Evolutionary conservation across 2,329 filamentous ascomycete genomes (phyloP), one percentile per base, ranked within the genome.

Genomic region (Claviceps sorghi): DNA sequence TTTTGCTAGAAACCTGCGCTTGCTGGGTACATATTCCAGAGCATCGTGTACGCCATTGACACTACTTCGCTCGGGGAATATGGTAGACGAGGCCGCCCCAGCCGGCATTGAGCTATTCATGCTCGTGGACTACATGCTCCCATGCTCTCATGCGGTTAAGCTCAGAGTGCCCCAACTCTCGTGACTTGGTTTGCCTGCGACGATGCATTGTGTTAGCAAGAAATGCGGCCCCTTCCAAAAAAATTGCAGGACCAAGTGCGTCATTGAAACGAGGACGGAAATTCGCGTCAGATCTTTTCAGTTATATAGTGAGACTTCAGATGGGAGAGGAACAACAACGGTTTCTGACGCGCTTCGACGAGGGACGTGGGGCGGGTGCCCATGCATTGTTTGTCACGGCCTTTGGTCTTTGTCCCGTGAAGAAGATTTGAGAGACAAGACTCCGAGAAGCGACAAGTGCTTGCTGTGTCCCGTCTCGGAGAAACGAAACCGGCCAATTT

Each of bases 211-310:
- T 49, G 45, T 54, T 30, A 54, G 45, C 30, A 15, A 48, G 32
- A 26, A 32, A 32, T 38, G 9, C 21, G 15, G n/a, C n/a, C n/a
- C n/a, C n/a, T n/a, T n/a, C 4, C 29, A 17, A 21, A 19, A 11
- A n/a, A 17, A n/a, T 34, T 11, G 7, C 40, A 47, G 22, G 21
- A 46, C 22, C 17, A 19, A 13, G 19, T 32, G 30, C 19, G 40
- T 34, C 42, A 44, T 38, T 2, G 15, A 8, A 44, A 9, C 32
- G 55, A 44, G 45, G 46, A 44, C 9, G 52, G 17, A 9, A 44
- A 53, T 57, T 55, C 56, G 59, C 58, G 74, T 86, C 83, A 86
- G 83, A 77, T 86, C 82, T 86, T 86, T 85, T 84, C 80, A 85
- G 80, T 84, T 78, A 75, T 64, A 66, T 60, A 61, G 61, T 67